phyloP scores from a whole-genome alignment of 2,329 filamentous ascomycete genomes.

The Aspergillus sp. region DNA sequence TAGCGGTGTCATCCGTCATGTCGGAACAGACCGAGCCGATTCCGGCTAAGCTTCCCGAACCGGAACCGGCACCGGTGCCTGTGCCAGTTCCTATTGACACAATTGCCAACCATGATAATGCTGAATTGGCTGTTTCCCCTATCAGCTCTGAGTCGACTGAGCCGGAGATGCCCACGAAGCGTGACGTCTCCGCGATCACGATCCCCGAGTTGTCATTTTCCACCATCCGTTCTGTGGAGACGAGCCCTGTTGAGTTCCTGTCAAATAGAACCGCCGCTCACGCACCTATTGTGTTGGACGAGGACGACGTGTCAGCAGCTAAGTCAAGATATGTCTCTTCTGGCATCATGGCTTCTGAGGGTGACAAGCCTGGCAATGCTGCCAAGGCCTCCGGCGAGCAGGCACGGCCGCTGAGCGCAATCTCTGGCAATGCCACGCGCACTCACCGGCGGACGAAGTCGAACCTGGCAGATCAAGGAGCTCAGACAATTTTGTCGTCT shows the following conservation, averaged over 20 bases:
- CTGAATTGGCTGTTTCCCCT: conserved; percentile 24
- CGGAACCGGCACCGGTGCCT: conserved; percentile 10
- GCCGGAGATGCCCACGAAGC: conserved; percentile 22
- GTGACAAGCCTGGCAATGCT: conserved; percentile 54
- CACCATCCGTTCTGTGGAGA: conserved; percentile 39
- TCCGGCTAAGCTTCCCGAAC: conserved; percentile 14
- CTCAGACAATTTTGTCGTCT: conserved; percentile 78
- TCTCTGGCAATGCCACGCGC: conserved; percentile 51
- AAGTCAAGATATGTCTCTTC: conserved; percentile 15
- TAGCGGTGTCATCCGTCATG: conserved; percentile 14
- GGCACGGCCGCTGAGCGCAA: conserved; percentile 52
- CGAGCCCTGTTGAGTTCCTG: conserved; percentile 36
- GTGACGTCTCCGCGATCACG: conserved; percentile 19
- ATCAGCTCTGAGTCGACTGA: conserved; percentile 24
- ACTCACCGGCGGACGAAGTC: conserved; percentile 21
- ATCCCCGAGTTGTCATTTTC: conserved; percentile 33
- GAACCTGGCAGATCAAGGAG: conserved; percentile 60
- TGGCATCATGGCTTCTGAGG: conserved; percentile 54
- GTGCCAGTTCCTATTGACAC: conserved; percentile 3
- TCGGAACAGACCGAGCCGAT: conserved; percentile 17
- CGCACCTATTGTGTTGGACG: conserved; percentile 14
- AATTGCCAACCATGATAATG: conserved; percentile 11
- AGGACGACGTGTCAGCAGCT: conserved; percentile 13
- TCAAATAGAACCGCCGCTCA: conserved; percentile 20
- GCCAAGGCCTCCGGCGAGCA: conserved; percentile 29